Percentiles rank a stretch among this genome's conserved stretches.
These are phyloP conservation scores for Eutreptiella sp. DNA, from an alignment of 208 protist genomes.

Conservation along the genomic window DNA sequence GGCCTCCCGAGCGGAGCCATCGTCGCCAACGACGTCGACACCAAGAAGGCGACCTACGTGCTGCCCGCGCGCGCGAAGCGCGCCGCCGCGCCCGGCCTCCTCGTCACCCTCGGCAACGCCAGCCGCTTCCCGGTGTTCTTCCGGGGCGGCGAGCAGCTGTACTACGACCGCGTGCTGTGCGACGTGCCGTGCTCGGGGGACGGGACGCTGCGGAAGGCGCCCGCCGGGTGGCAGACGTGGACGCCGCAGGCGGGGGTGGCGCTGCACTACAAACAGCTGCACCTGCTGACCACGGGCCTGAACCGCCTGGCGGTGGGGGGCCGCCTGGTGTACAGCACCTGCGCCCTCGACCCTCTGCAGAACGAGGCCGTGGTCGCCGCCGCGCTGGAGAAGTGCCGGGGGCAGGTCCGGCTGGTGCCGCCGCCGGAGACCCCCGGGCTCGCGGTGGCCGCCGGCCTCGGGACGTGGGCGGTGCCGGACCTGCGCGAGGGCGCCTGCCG, in stretches of 20 bases:
- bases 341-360: conserved; percentile 50
- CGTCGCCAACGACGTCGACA: conserved; percentile 36
- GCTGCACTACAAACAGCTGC: conserved; percentile 43
- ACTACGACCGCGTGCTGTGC: conserved; percentile 37
- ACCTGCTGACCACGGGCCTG: conserved; percentile 19
- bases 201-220: conserved; percentile 55
- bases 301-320: conserved; percentile 40
- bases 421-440: conserved; percentile 63
- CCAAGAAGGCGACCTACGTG: conserved; percentile 28
- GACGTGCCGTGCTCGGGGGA: conserved; percentile 61
- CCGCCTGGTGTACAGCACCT: conserved; percentile 59
- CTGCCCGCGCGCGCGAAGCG: no score
- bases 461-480: conserved; percentile 71
- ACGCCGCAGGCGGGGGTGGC: conserved; percentile 8
- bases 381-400: conserved; percentile 64
- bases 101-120: conserved; percentile 77
- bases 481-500: no score
- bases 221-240: conserved; percentile 42
- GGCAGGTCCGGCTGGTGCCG: conserved; percentile 70
- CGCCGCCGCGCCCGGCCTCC: no score
- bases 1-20: conserved; percentile 11
- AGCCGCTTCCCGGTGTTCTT: conserved; percentile 17
- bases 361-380: conserved; percentile 64
- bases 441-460: conserved; percentile 56
- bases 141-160: neutral